Evolutionary conservation across 139 green algal genomes (phyloP), one percentile per base, ranked within the genome.

Genomic region (Chlorella sp.): DNA sequence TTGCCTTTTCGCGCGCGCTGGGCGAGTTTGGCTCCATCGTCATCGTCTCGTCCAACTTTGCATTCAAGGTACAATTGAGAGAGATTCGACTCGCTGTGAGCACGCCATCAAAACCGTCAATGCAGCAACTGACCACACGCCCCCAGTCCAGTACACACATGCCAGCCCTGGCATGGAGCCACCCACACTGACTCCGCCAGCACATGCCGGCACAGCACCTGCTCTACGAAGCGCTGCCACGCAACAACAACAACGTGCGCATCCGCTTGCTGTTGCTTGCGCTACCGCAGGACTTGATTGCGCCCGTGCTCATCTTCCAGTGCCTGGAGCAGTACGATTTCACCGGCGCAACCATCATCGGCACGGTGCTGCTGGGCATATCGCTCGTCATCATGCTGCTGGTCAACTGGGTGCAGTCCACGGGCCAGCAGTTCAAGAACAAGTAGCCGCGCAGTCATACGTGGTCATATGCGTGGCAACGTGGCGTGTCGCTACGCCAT

Each of bases 261-360:
- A n/a, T n/a, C n/a, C n/a, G n/a, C n/a, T n/a, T 55, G 42, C 42
- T 17, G 42, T 55, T 55, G 42, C 42, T 55, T 35, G n/a, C n/a
- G n/a, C n/a, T n/a, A n/a, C n/a, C 22, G 64, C 64, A 70, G 64
- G 87, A 92, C 66, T 80, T 92, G 35, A 86, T 92, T 50, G 83
- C 85, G 65, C 86, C 87, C 22, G 88, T 93, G 60, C 78, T 93
- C 63, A 90, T 93, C 74, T 93, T 91, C 85, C 88, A 93, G 81
- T 88, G 81, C 77, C 80, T 93, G 70, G 88, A 93, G 86, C 88
- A 93, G 80, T 93, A 93, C 72, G 86, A 93, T 67, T 91, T 88
- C 72, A 71, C 84, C 36, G 82, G 82, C 33, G 88, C 88, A 27
- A 91, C 88, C 6, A 82, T 92, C 49, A 91, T 91, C 68, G 88